phyloP scores from a whole-genome alignment of 164 flowering plant species.

The Sedum album region DNA sequence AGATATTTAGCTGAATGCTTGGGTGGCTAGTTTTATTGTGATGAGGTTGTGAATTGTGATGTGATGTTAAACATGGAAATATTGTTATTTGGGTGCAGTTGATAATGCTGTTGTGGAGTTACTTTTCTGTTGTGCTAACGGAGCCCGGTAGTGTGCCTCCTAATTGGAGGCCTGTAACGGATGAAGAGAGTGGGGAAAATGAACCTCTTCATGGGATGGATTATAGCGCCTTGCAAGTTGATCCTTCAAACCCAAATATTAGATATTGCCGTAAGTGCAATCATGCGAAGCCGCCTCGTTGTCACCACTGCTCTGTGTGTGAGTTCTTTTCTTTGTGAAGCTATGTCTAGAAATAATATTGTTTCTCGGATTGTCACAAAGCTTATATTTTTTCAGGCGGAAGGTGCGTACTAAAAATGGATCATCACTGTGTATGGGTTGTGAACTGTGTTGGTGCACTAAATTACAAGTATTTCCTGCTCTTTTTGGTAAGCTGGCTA shows the following conservation, averaged over 20 bases:
- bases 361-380: background rate
- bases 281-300: constrained; percentile 92
- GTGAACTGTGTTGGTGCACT: constrained; percentile 98
- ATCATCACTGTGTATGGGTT: constrained; percentile 99
- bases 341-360: background rate
- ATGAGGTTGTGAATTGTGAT: background rate
- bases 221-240: constrained; percentile 19
- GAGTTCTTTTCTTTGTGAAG: constrained; percentile 22
- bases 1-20: background rate
- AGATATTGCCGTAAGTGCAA: constrained; percentile 88
- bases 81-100: constrained; percentile 36
- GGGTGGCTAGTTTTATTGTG: background rate
- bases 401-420: constrained; percentile 96
- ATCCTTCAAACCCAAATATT: constrained; percentile 35
- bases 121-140: constrained; percentile 86
- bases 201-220: constrained; percentile 64
- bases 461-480: constrained; percentile 94
- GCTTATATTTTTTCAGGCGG: constrained; percentile 52
- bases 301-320: constrained; percentile 99
- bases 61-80: background rate
- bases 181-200: constrained; percentile 83
- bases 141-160: constrained; percentile 94
- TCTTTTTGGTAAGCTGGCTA: constrained; percentile 72
- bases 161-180: constrained; percentile 77
- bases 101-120: constrained; percentile 94